These are phyloP conservation scores for Xylariaceae sp. DNA, from an alignment of 2,329 filamentous ascomycete genomes.

Conservation along the genomic window DNA sequence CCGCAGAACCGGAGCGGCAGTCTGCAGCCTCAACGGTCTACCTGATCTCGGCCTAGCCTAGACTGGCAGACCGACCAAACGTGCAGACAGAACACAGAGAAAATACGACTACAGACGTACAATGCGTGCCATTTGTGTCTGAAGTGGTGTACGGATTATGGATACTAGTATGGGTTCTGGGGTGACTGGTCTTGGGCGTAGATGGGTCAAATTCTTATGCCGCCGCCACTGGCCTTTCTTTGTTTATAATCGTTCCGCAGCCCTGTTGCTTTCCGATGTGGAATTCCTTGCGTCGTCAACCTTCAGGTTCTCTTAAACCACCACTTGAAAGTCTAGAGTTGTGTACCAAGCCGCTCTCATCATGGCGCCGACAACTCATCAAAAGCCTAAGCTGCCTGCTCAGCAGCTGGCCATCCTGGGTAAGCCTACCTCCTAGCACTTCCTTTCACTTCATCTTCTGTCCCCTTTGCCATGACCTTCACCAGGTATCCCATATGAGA, in stretches of 20 bases:
- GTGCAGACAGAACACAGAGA: too few relatives aligned
- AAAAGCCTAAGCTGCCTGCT: slow-evolving; percentile 63
- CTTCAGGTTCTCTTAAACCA: background rate
- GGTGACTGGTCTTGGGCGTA: background rate
- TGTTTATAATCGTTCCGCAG: background rate
- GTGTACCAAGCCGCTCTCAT: slow-evolving; percentile 3
- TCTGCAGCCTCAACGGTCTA: slow-evolving; percentile 2
- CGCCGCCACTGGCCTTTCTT: background rate
- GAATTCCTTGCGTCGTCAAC: background rate
- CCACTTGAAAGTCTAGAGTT: background rate
- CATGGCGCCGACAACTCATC: slow-evolving; percentile 21
- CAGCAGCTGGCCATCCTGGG: slow-evolving; percentile 77
- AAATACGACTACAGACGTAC: background rate
- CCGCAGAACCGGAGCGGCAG: background rate
- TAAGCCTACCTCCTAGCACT: slow-evolving; percentile 41
- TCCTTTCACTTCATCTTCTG: background rate
- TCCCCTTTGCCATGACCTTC: background rate
- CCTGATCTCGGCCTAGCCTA: slow-evolving; percentile 12
- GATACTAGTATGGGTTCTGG: background rate
- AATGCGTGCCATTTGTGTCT: background rate
- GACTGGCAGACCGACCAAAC: background rate
- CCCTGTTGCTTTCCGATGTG: background rate
- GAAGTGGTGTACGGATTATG: slow-evolving; percentile 1
- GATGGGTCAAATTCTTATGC: background rate
- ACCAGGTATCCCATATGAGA: background rate